Base-by-base conservation (phyloP, 2,329 filamentous ascomycete species). In the Spiromastix sp. region DNA sequence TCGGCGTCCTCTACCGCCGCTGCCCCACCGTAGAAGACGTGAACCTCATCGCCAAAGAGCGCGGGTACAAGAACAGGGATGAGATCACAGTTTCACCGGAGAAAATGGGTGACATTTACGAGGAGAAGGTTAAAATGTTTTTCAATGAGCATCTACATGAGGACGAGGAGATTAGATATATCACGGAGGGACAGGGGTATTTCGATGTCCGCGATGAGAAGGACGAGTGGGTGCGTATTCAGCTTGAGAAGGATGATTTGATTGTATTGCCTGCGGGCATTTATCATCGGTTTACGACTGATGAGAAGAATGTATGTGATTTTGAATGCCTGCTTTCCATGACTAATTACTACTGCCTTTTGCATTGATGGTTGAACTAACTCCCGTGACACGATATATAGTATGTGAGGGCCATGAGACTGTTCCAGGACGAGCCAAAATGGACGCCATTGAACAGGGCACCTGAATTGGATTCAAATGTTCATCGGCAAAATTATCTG, bases 361-460 rank as follows among this genome's bases (percentile, higher is more conserved):
- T n/a, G n/a, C n/a, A n/a, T n/a, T n/a, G n/a, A n/a, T n/a, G n/a
- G n/a, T n/a, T n/a, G n/a, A n/a, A n/a, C n/a, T n/a, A n/a, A n/a
- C n/a, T 15, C 15, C 27, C 16, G 26, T 39, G 20, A 36, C 18
- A 16, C 12, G 24, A 15, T 19, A 28, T 6, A 20, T 48, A 95
- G 87, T 95, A 89, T 55, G 85, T 94, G 47, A 84, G 93, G 55
- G 91, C 91, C 10, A 89, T 96, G 85, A 75, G 91, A 38, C 70
- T 98, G 34, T 98, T 96, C 74, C 87, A 96, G 66, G 91, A 96
- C 46, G 87, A 96, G 63, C 91, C 91, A 21, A 95, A 96, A 64
- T 98, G 91, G 91, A 96, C 86, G 22, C 83, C 91, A 10, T 62
- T 98, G 47, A 93, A 94, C 65, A 77, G 91, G 38, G 76, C 73